Conservation (phyloP, 352 stramenopile species). For the Saprolegnia parasitica region DNA sequence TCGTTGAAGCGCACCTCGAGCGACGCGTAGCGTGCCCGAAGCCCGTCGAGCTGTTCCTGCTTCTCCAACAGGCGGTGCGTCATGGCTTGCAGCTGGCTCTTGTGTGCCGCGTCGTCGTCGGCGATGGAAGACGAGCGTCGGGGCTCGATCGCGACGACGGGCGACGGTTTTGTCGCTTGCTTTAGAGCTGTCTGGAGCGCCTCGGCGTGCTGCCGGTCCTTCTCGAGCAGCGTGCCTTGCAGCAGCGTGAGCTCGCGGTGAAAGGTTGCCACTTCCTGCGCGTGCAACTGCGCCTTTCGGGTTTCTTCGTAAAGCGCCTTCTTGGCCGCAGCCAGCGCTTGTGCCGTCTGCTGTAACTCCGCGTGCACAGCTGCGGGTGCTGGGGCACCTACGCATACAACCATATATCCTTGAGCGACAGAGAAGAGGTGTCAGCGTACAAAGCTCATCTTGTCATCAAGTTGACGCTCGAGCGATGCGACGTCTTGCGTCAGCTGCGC, state of each 20-base stretch:
- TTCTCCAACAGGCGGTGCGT: slow-evolving; percentile 80
- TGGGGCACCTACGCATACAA: background rate
- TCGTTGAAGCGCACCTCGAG: slow-evolving; percentile 67
- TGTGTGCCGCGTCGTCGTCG: background rate
- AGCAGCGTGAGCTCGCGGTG: slow-evolving; percentile 49
- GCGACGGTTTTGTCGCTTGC: slow-evolving; percentile 24
- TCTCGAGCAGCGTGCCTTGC: slow-evolving; percentile 38
- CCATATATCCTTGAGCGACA: background rate
- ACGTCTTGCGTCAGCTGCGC: slow-evolving; percentile 62
- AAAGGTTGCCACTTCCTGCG: slow-evolving; percentile 58
- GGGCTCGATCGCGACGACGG: background rate
- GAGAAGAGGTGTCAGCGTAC: background rate
- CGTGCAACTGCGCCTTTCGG: slow-evolving; percentile 56
- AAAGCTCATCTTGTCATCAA: slow-evolving; percentile 18
- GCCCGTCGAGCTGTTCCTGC: slow-evolving; percentile 64
- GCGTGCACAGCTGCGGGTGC: background rate
- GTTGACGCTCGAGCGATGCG: slow-evolving; percentile 53
- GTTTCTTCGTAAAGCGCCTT: slow-evolving; percentile 70
- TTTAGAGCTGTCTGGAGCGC: slow-evolving; percentile 27
- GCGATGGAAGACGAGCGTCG: slow-evolving; percentile 31
- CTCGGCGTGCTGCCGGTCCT: slow-evolving; percentile 36
- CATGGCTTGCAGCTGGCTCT: slow-evolving; percentile 66
- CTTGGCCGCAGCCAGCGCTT: slow-evolving; percentile 62
- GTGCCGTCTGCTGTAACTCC: slow-evolving; percentile 33
- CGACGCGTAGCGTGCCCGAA: slow-evolving; percentile 61